Base-by-base conservation (phyloP, 116 monocot genomes). In the Posidonia oceanica region DNA sequence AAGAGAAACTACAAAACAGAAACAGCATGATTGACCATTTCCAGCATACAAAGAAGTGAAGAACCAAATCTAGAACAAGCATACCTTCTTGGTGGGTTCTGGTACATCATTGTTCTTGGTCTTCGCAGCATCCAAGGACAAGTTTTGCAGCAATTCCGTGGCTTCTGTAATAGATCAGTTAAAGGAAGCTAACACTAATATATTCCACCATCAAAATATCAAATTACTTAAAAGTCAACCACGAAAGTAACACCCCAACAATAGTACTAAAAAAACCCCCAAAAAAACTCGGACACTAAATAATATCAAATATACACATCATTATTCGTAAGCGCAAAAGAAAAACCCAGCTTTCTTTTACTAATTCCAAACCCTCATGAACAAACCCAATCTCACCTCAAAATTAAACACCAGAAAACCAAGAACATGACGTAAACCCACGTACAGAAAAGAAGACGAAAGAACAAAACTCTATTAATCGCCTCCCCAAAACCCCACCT, bases 61-160 rank as follows among this genome's bases (percentile, higher is more conserved):
- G 7, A 48, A 4, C 48, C 7, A 48, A 48, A 48, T 48, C 48
- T 48, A 39, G 14, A n/a, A 20, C 5, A 21, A 14, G 1, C 1
- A 67, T 48, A 88, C 87, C 88, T 86, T 88, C 82, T 88, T 86
- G 5, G 78, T 67, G 39, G 75, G 75, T 13, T 88, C 86, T 57
- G 86, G 55, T 44, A 76, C 76, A 65, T 86, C 86, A 16, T 62
- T 73, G 22, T 62, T 66, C 75, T 88, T 93, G 68, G 61, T 71
- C 70, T 86, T 79, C 57, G 69, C 7, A 2, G 83, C 40, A 72
- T 93, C 93, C 75, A 93, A 69, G 1, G 88, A 78, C 53, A 93
- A 59, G 36, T 93, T 86, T 58, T 88, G 83, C 64, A 93, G 67
- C 36, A 88, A 75, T 76, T 88, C 88, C 20, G 76, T 77, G 61